These are phyloP conservation scores for Aspergillus tamarii DNA, from an alignment of 2,329 filamentous ascomycete genomes.

Conservation along the genomic window DNA sequence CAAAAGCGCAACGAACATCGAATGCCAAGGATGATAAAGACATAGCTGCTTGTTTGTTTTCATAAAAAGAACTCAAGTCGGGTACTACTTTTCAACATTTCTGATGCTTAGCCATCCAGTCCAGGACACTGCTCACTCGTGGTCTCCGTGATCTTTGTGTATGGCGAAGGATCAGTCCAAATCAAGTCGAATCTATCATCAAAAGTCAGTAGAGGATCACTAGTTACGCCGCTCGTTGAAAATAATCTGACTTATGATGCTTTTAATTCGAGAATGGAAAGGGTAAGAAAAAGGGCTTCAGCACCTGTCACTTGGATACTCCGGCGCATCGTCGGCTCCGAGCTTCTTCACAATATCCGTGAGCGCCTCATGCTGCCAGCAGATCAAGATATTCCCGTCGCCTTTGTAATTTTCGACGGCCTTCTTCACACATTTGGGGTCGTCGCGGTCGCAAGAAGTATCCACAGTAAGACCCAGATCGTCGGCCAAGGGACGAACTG, in stretches of 20 bases:
- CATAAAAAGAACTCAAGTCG: background rate
- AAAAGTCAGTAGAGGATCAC: background rate
- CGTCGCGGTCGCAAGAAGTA: constrained; percentile 59
- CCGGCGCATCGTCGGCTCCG: constrained; percentile 54
- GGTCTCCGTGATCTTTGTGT: constrained; percentile 48
- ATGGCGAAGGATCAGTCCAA: constrained; percentile 60
- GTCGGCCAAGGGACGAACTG: constrained; percentile 59
- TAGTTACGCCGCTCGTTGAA: background rate
- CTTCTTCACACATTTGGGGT: constrained; percentile 57
- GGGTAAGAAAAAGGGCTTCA: constrained; percentile 16
- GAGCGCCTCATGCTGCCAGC: constrained; percentile 62
- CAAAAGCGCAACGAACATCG: background rate
- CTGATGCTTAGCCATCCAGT: constrained; percentile 44
- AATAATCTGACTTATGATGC: background rate
- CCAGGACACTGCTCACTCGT: constrained; percentile 60
- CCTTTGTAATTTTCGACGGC: constrained; percentile 53
- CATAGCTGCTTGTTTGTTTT: background rate
- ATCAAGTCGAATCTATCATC: constrained; percentile 55
- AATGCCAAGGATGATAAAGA: background rate
- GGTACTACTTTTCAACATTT: background rate
- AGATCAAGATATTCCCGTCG: constrained; percentile 62
- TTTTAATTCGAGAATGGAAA: constrained; percentile 1
- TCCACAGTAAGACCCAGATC: constrained; percentile 61
- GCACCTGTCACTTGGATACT: constrained; percentile 55
- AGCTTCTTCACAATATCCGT: constrained; percentile 56